Evolutionary conservation across 176 grass and related monocot species (phyloP).

Genomic region (Chloris gayana): DNA sequence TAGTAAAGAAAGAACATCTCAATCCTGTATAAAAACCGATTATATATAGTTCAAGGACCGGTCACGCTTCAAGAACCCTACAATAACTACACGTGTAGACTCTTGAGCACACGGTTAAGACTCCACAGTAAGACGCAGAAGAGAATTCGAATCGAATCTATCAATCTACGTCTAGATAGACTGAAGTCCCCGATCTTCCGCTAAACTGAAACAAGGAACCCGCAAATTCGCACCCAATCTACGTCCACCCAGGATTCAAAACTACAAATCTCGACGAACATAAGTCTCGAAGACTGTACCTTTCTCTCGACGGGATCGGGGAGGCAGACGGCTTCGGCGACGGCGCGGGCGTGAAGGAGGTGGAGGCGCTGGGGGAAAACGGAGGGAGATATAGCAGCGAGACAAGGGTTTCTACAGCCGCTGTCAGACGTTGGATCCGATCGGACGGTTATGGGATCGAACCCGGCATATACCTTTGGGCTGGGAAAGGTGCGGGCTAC

Average conservation of each 20-base stretch:
- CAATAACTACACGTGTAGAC: neutral
- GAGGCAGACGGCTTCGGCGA: neutral
- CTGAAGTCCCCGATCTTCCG: neutral
- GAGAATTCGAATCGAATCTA: neutral
- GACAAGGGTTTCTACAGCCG: neutral
- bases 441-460: neutral
- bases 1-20: neutral
- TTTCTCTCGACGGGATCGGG: conserved; percentile 8
- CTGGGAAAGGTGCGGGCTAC: neutral
- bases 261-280: neutral
- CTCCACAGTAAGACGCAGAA: neutral
- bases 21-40: neutral
- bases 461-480: neutral
- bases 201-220: neutral
- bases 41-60: neutral
- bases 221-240: neutral
- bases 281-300: neutral
- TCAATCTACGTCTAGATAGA: neutral
- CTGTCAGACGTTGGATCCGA: neutral
- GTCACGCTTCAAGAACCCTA: no score
- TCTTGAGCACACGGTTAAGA: neutral
- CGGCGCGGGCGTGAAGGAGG: neutral
- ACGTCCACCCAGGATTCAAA: neutral
- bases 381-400: neutral
- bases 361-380: neutral